A percentile compares a stretch with the other conserved stretches of the same genome.
These are phyloP conservation scores for Davidsoniella eucalypti DNA, from an alignment of 2,329 filamentous ascomycete genomes.

Conservation along the genomic window DNA sequence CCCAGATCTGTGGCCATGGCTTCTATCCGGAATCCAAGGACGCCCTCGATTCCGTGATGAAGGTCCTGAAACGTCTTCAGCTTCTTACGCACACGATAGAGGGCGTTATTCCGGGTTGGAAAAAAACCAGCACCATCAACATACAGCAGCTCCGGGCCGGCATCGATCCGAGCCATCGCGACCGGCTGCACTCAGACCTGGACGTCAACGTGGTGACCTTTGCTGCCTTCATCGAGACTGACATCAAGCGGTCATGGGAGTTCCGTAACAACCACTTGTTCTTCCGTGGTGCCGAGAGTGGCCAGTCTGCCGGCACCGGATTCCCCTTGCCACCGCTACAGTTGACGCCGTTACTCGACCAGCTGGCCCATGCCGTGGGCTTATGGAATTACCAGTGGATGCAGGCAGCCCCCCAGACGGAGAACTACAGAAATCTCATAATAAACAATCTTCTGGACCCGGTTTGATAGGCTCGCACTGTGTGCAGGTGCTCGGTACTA, in stretches of 20 bases:
- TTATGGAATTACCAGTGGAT: constrained; percentile 4
- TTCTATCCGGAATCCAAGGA: not conserved
- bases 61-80: not conserved
- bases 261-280: constrained; percentile 10
- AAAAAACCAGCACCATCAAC: not conserved
- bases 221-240: constrained; percentile 19
- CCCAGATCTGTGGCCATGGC: not conserved
- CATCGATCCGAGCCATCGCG: constrained; percentile 20
- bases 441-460: no score
- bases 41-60: not conserved
- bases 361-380: not conserved
- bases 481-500: no score
- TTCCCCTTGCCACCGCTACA: constrained; percentile 1
- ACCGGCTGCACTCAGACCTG: constrained; percentile 22
- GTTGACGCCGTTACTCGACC: not conserved
- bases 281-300: constrained; percentile 14
- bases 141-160: constrained; percentile 15
- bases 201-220: constrained; percentile 20
- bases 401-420: not conserved
- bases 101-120: not conserved
- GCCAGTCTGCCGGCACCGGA: not conserved
- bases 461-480: no score
- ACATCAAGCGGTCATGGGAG: constrained; percentile 17
- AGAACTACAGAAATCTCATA: not conserved
- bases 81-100: constrained; percentile 1